Base-by-base conservation (phyloP, 2,329 filamentous ascomycete genomes). In the Epichloe coenophiala region DNA sequence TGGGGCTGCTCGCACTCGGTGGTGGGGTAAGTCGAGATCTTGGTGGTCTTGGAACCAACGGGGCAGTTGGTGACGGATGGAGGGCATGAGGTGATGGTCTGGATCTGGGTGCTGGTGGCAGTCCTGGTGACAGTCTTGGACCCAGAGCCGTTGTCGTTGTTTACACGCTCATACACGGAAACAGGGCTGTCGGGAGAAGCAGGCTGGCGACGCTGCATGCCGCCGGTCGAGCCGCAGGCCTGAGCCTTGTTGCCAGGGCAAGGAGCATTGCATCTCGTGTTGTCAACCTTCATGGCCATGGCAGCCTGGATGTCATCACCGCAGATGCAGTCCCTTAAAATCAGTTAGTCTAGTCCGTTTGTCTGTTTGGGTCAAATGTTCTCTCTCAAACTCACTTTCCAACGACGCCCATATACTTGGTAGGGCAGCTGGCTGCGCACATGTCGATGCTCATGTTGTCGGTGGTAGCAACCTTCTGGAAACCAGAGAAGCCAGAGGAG, bases 281-380 rank as follows among this genome's bases (percentile, higher is more conserved):
- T 48, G 44, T 33, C 8, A 3, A 61, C 51, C 37, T 51, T 21
- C 37, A 44, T 36, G 5, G 53, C 50, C 15, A 33, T 44, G 17
- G 17, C 17, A 12, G 48, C 33, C n/a, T 58, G 53, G 17, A 63
- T 41, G 0, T 6, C 12, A 1, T 39, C 47, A 7, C 60, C 62
- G 45, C 65, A 67, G 58, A 62, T 63, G 55, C 65, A 67, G 49
- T 60, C 56, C 46, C 61, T 63, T n/a, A 2, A 3, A 3, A 8
- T 5, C 8, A 2, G 46, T 48, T 9, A 48, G 47, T 23, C 39
- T n/a, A 3, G 17, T 38, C 35, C 19, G 38, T 41, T 33, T 19
- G 15, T 23, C 15, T 36, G 3, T 40, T 48, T 19, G 7, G 3
- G 7, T 33, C 23, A 4, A 11, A 36, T 6, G 15, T 12, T 9